phyloP scores from a whole-genome alignment of 768 basidiomycete species.

The Suillus lakei region DNA sequence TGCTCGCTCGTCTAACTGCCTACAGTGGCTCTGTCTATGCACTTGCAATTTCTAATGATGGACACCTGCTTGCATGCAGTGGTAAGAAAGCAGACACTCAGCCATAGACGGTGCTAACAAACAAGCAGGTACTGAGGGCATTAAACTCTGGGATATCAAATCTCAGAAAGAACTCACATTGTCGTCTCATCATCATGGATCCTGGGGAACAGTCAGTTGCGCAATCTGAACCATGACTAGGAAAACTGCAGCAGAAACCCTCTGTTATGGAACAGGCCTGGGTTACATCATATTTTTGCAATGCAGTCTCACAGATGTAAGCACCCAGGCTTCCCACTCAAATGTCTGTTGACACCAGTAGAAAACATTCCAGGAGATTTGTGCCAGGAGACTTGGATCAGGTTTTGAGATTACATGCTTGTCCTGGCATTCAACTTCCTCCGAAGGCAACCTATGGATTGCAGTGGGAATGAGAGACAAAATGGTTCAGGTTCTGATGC shows the following conservation, averaged over 20 bases:
- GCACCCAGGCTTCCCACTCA: background rate
- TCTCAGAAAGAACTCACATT: conserved; percentile 4
- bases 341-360: background rate
- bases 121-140: conserved; percentile 6
- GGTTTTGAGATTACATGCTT: conserved; percentile 18
- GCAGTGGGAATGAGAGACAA: conserved; percentile 10
- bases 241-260: conserved; percentile 1
- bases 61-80: conserved; percentile 3
- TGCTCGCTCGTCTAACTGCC: conserved; percentile 3
- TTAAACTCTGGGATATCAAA: conserved; percentile 11
- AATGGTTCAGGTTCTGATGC: conserved; percentile 6
- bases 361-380: conserved; percentile 18
- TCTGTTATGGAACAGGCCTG: conserved; percentile 14
- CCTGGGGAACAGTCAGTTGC: conserved; percentile 5
- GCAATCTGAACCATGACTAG: conserved; percentile 10
- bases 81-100: conserved; percentile 4
- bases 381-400: conserved; percentile 9
- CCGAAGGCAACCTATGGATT: background rate
- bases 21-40: background rate
- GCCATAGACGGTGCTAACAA: background rate
- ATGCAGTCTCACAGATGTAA: conserved; percentile 13
- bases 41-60: conserved; percentile 7
- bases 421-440: conserved; percentile 5
- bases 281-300: conserved; percentile 14
- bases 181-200: background rate